Evolutionary conservation across 176 grass and related monocot species (phyloP), one percentile per base, ranked within the genome.

Genomic region (Lolium rigidum): DNA sequence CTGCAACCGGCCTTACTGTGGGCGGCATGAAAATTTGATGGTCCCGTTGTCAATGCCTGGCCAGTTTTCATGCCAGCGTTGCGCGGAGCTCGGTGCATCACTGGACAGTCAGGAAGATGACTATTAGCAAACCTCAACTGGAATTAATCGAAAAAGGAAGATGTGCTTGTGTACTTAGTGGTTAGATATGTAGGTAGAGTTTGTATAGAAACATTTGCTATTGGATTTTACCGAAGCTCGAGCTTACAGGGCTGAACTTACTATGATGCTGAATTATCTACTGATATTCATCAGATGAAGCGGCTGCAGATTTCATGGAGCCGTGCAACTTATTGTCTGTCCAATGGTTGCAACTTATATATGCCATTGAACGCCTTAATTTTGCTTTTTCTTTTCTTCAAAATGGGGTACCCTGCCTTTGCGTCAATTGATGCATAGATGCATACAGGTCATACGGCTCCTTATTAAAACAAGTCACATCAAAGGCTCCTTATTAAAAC

Each of bases 1-100:
- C 28, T 99, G 97, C 80, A 99, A 96, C 70, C 82, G 88, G 48
- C 97, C 97, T 44, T 96, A 94, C 57, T 99, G 97, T 51, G 61
- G 87, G 56, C 72, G 80, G 18, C 88, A 96, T 81, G 87, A 66
- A 22, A 85, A 84, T 77, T 24, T 88, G 7, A 76, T 80, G 72
- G 84, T 79, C 20, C 48, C 64, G 77, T 79, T 86, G 55, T 79
- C 81, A 37, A 46, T 61, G 0, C 83, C 80, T 10, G 81, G 71
- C 63, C 88, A 89, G 31, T 94, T 96, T 48, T 78, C 90, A 31
- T 91, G 97, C 80, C 90, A 92, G 11, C 87, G 83, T 65, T 99
- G 94, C 81, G 51, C 11, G 35, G 90, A 89, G 6, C 88, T 86
- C 3, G 52, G 49, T 79, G 41, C 70, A 63, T 84, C 76, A 7